phyloP scores from a whole-genome alignment of 192 early-diverging fungal species.

The Coemansia sp. region DNA sequence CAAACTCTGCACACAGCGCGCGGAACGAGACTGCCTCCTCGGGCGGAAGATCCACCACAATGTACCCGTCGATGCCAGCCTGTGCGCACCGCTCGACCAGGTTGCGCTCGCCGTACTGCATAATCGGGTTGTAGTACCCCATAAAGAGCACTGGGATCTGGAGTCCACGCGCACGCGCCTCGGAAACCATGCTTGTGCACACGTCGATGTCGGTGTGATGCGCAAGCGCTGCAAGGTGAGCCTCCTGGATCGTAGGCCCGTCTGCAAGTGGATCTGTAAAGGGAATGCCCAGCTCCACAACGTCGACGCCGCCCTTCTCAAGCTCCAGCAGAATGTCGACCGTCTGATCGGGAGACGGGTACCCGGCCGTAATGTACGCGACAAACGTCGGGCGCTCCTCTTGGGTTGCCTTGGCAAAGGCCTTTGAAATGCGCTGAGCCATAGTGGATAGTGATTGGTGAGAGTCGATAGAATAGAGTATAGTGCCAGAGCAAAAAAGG shows the following conservation, averaged over 20 bases:
- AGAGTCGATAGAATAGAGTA: no score
- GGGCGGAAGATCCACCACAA: constrained; percentile 96
- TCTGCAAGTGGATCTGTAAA: constrained; percentile 98
- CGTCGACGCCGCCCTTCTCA: constrained; percentile 88
- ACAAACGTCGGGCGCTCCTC: constrained; percentile 79
- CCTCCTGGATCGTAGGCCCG: constrained; percentile 94
- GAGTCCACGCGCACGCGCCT: constrained; percentile 81
- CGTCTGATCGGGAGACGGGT: constrained; percentile 73
- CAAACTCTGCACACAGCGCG: constrained; percentile 65
- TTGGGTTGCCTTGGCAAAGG: constrained; percentile 35
- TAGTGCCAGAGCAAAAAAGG: background rate
- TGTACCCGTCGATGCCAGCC: constrained; percentile 91
- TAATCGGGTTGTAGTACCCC: constrained; percentile 99
- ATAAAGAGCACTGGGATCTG: constrained; percentile 92
- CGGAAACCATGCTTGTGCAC: constrained; percentile 76
- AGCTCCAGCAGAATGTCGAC: constrained; percentile 84
- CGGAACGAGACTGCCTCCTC: constrained; percentile 92
- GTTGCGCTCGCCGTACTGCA: constrained; percentile 87
- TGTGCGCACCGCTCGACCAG: constrained; percentile 81
- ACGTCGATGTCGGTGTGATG: constrained; percentile 74
- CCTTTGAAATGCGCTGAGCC: constrained; percentile 34
- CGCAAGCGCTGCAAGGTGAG: constrained; percentile 72
- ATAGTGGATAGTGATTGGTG: constrained; percentile 6
- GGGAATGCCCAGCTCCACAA: constrained; percentile 95
- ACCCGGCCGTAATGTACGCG: constrained; percentile 91